Percentiles rank a stretch among this genome's conserved stretches.
Conservation (phyloP, 768 basidiomycete species). For the Lyophyllum decastes region DNA sequence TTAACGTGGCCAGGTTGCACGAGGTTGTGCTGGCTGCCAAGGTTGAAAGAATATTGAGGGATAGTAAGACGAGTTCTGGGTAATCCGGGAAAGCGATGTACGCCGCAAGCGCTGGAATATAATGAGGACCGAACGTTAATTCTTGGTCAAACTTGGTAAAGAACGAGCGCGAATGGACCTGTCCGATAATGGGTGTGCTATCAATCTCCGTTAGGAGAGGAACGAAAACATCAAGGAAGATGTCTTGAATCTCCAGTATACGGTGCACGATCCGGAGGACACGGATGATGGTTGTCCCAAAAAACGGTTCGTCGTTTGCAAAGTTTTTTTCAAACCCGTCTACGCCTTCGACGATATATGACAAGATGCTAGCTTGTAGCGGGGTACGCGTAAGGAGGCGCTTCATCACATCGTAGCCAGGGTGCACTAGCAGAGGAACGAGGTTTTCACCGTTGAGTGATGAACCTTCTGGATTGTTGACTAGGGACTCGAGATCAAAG, state of each 20-base stretch:
- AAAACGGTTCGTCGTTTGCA: conserved; percentile 69
- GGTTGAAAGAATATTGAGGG: conserved; percentile 72
- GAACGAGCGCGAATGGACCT: conserved; percentile 62
- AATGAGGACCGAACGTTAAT: conserved; percentile 66
- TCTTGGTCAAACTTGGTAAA: conserved; percentile 77
- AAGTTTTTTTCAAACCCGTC: conserved; percentile 74
- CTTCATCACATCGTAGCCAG: conserved; percentile 85
- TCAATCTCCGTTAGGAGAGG: conserved; percentile 73
- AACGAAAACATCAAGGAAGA: conserved; percentile 87
- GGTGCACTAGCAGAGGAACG: conserved; percentile 65
- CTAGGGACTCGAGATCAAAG: conserved; percentile 77
- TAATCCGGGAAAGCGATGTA: conserved; percentile 75
- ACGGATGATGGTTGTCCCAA: conserved; percentile 75
- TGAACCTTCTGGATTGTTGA: conserved; percentile 56
- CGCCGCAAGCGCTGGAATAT: conserved; percentile 80
- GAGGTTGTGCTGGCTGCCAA: conserved; percentile 71
- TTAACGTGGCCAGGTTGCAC: conserved; percentile 72
- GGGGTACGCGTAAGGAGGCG: conserved; percentile 73
- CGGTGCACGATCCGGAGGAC: conserved; percentile 82
- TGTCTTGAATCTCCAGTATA: conserved; percentile 81
- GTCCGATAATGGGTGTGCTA: conserved; percentile 53
- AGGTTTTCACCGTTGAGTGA: conserved; percentile 53
- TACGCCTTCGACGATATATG: conserved; percentile 80
- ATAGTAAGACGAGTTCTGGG: conserved; percentile 72
- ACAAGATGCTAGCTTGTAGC: conserved; percentile 73